A percentile compares a stretch with the other conserved stretches of the same genome.
Conservation (phyloP, 306 rosid species). For the Datisca glomerata region DNA sequence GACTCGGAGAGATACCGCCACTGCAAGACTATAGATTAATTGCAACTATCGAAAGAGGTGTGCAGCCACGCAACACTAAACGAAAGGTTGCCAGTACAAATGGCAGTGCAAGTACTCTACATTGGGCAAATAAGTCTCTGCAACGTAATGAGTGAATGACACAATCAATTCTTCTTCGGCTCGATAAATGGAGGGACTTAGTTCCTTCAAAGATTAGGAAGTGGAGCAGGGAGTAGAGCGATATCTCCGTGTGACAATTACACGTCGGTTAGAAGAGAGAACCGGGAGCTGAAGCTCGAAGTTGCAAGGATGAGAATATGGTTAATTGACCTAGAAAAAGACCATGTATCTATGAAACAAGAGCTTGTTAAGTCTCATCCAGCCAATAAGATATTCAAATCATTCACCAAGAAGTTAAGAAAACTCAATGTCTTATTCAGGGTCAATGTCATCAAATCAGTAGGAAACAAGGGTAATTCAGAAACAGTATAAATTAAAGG, state of each 20-base stretch:
- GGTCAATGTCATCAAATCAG: conserved; percentile 38
- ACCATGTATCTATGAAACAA: conserved; percentile 86
- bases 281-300: conserved; percentile 89
- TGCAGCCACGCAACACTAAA: conserved; percentile 98
- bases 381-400: conserved; percentile 62
- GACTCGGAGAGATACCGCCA: conserved; percentile 73
- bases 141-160: conserved; percentile 88
- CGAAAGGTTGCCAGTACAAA: conserved; percentile 86
- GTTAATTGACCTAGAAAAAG: conserved; percentile 86
- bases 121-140: conserved; percentile 86
- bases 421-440: conserved; percentile 64
- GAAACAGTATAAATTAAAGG: too few relatives aligned
- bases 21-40: conserved; percentile 82
- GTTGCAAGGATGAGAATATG: conserved; percentile 99
- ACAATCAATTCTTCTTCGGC: conserved; percentile 71
- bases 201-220: conserved; percentile 79
- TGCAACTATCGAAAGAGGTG: conserved; percentile 85
- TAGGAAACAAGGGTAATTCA: conserved; percentile 32
- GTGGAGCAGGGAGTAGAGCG: conserved; percentile 98
- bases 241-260: conserved; percentile 95
- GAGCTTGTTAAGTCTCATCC: conserved; percentile 80
- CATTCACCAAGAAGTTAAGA: conserved; percentile 60
- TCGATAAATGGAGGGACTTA: conserved; percentile 41
- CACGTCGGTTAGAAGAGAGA: conserved; percentile 91
- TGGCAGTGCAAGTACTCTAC: conserved; percentile 93